Base-by-base conservation (phyloP, 2,329 filamentous ascomycete species). In the Phaeosphaeriaceae sp. region DNA sequence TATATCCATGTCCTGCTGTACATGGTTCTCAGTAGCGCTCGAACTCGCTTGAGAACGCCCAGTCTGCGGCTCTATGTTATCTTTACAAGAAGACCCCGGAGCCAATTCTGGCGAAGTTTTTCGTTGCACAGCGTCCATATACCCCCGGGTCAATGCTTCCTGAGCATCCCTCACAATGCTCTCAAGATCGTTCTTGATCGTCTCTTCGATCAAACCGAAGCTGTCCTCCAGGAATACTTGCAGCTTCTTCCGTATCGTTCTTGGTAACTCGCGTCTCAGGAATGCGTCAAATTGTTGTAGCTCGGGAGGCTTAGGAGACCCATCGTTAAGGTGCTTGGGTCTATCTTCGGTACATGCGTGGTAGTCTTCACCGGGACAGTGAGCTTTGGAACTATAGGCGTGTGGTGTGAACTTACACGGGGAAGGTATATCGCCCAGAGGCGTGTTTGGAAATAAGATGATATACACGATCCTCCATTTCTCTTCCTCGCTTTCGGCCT, bases 401-500 rank as follows among this genome's bases (percentile, higher is more conserved):
- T n/a, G 17, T 7, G 20, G 7, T 33, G 25, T 10, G 15, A 44
- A 53, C 53, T 50, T 40, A 56, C 57, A 60, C 19, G 53, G 57
- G 3, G 53, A 36, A 11, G 57, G 57, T 19, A 60, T n/a, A 2
- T 48, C 49, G 4, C 20, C 22, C 9, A 46, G 15, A 2, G 49
- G 33, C 3, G 57, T 60, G 15, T 56, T 49, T 31, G 57, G 57
- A 42, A 60, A 60, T 1, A 55, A 33, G 19, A 60, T 53, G 24
- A 60, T 27, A 33, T 56, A 60, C n/a, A 60, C 47, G 6, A 60
- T 56, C 20, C 53, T 60, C 57, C 57, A 60, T n/a, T 60, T 56
- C 7, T 56, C 36, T 20, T 53, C 57, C 42, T 60, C 57, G 20
- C 50, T 53, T 19, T 33, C 53, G n/a, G 57, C 57, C 11, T 40